These are phyloP conservation scores for Rhodocollybia butyracea DNA, from an alignment of 768 basidiomycete species.

Conservation along the genomic window DNA sequence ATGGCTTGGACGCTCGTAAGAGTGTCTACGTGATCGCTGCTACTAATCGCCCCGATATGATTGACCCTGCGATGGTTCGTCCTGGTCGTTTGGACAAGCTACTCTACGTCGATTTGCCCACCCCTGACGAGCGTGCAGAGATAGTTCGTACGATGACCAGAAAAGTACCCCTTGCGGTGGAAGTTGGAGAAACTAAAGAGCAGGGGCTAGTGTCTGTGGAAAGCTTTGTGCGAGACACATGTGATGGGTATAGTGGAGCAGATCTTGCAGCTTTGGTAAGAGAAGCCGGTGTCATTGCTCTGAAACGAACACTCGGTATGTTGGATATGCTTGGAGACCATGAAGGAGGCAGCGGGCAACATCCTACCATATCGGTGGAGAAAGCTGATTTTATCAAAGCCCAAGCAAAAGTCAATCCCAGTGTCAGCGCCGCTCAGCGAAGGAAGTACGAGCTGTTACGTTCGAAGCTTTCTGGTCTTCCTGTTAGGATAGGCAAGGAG, in stretches of 20 bases:
- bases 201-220: slow-evolving; percentile 26
- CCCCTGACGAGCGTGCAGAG: slow-evolving; percentile 69
- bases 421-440: slow-evolving; percentile 79
- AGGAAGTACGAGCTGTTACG: slow-evolving; percentile 78
- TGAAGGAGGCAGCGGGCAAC: slow-evolving; percentile 15
- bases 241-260: slow-evolving; percentile 90
- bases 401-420: slow-evolving; percentile 79
- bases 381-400: slow-evolving; percentile 71
- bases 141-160: slow-evolving; percentile 76
- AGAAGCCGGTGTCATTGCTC: slow-evolving; percentile 85
- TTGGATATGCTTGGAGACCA: slow-evolving; percentile 57
- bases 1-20: slow-evolving; percentile 78
- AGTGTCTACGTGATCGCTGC: slow-evolving; percentile 92
- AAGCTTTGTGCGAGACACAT: slow-evolving; percentile 52
- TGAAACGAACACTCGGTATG: slow-evolving; percentile 65
- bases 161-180: slow-evolving; percentile 57
- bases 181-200: slow-evolving; percentile 2
- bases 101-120: slow-evolving; percentile 88
- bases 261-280: slow-evolving; percentile 86
- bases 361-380: slow-evolving; percentile 44
- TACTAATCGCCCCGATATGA: slow-evolving; percentile 95
- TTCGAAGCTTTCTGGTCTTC: slow-evolving; percentile 69
- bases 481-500: slow-evolving; percentile 47
- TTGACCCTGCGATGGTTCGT: slow-evolving; percentile 97
- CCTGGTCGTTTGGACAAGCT: slow-evolving; percentile 93